A percentile compares a stretch with the other conserved stretches of the same genome.
phyloP scores from a whole-genome alignment of 768 basidiomycete species.

The Trametes punicea region DNA sequence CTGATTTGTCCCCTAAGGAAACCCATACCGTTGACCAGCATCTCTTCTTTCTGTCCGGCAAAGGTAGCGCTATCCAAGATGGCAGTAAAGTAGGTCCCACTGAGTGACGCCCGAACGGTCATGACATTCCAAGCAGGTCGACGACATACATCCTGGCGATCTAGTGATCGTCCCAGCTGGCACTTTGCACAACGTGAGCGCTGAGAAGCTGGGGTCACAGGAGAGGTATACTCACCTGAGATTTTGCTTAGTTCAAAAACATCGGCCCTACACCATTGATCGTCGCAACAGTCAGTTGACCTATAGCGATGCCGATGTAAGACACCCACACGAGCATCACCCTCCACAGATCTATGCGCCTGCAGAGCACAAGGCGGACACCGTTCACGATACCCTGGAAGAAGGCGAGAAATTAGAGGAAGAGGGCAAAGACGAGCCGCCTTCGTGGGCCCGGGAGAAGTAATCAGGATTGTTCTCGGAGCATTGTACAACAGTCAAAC shows the following conservation, averaged over 20 bases:
- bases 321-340: background rate
- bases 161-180: constrained; percentile 29
- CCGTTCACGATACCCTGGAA: constrained; percentile 26
- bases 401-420: constrained; percentile 29
- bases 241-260: constrained; percentile 25
- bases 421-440: constrained; percentile 30
- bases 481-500: background rate
- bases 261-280: constrained; percentile 27
- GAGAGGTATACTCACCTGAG: background rate
- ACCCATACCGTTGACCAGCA: constrained; percentile 30
- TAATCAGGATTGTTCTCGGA: background rate
- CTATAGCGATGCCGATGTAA: too few species aligned
- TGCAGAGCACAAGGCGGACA: constrained; percentile 30
- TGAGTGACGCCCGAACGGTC: background rate
- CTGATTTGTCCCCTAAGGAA: constrained; percentile 17
- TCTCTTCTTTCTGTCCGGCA: constrained; percentile 28
- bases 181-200: constrained; percentile 27
- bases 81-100: background rate
- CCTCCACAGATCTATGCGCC: constrained; percentile 27
- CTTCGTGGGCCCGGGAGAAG: constrained; percentile 25
- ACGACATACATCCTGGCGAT: constrained; percentile 24
- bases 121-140: constrained; percentile 4
- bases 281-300: constrained; percentile 24
- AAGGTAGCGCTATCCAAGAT: constrained; percentile 26
- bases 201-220: background rate